These are phyloP conservation scores for Myxozyma neotropica DNA, from an alignment of 805 yeast genomes.

Conservation along the genomic window DNA sequence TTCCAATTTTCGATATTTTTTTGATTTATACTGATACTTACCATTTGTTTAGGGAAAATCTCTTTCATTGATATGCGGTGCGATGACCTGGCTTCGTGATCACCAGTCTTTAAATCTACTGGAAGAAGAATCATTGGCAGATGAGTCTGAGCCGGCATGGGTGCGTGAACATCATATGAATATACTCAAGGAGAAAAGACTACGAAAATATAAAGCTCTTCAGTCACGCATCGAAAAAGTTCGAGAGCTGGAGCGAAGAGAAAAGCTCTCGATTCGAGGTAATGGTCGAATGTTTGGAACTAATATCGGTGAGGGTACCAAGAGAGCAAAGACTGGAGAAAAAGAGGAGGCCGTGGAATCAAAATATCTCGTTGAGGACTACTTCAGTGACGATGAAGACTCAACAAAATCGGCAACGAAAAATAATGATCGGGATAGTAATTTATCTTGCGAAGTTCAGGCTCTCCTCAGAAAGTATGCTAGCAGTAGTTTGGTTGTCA, in stretches of 20 bases:
- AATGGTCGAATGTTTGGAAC: background rate
- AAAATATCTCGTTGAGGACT: conserved; percentile 48
- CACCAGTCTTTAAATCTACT: conserved; percentile 14
- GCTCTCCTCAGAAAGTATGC: conserved; percentile 47
- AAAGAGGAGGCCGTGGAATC: conserved; percentile 44
- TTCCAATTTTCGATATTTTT: background rate
- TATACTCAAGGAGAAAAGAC: conserved; percentile 8
- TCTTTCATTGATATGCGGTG: conserved; percentile 78
- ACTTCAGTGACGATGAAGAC: conserved; percentile 41
- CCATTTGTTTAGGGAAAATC: conserved; percentile 64
- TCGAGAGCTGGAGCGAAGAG: conserved; percentile 24
- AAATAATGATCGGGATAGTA: conserved; percentile 38
- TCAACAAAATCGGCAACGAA: conserved; percentile 4
- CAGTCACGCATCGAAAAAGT: conserved; percentile 20
- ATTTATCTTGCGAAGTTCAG: conserved; percentile 54
- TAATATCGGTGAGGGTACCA: background rate
- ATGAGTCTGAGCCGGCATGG: conserved; percentile 73
- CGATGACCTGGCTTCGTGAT: conserved; percentile 73
- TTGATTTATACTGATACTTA: no score
- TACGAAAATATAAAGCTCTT: conserved; percentile 12
- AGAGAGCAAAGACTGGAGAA: conserved; percentile 24
- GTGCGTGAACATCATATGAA: conserved; percentile 23
- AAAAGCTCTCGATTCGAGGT: conserved; percentile 11
- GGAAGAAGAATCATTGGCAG: conserved; percentile 34
- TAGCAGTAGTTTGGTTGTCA: no score